phyloP scores from a whole-genome alignment of 2,329 filamentous ascomycete genomes.

The Trematosphaeria pertusa region DNA sequence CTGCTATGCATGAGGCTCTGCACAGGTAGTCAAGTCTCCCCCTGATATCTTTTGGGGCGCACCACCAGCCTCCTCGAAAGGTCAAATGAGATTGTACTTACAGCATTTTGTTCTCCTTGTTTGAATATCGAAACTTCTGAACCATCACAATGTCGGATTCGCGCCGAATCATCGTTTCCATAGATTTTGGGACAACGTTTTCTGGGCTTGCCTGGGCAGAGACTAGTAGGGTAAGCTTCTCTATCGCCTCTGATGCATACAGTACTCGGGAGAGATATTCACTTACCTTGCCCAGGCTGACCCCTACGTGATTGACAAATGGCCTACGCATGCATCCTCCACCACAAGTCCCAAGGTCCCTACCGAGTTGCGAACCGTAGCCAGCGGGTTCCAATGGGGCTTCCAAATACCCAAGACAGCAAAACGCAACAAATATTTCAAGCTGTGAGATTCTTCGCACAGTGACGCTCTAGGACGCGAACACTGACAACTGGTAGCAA shows the following conservation, averaged over 20 bases:
- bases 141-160: neutral
- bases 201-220: neutral
- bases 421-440: neutral
- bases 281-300: neutral
- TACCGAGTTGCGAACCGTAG: neutral
- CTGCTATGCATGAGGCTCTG: neutral
- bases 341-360: neutral
- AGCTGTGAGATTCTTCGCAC: neutral
- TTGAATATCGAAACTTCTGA: no score
- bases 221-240: neutral
- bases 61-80: neutral
- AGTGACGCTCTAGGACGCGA: neutral
- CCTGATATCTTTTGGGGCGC: neutral
- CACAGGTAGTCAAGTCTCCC: neutral
- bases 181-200: neutral
- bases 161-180: neutral
- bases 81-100: no score
- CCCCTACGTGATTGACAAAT: neutral
- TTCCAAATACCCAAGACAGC: neutral
- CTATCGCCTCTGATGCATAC: no score
- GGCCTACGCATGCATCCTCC: neutral
- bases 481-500: neutral
- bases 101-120: no score
- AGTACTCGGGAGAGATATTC: no score
- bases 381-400: neutral